These are phyloP conservation scores for Eucalyptus decipiens DNA, from an alignment of 345 rosid genomes.

Conservation along the genomic window DNA sequence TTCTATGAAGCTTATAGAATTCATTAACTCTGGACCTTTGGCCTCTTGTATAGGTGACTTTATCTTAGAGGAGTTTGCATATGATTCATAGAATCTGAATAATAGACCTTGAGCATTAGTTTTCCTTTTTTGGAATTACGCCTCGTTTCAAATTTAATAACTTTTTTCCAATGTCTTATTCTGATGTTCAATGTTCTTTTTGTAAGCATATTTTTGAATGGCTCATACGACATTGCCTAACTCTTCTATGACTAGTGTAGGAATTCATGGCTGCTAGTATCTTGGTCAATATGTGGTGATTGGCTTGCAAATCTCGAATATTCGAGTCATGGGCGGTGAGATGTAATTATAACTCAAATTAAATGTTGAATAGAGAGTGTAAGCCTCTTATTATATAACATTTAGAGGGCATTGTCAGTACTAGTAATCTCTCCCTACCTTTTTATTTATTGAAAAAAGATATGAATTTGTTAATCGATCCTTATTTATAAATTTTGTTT, in stretches of 20 bases:
- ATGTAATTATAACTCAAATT: not conserved
- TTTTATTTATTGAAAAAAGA: too few species aligned
- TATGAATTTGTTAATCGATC: not conserved
- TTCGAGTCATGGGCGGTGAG: accelerated
- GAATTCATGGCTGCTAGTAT: not conserved
- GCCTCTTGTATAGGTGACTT: not conserved
- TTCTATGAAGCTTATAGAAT: too few species aligned
- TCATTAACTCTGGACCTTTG: not conserved
- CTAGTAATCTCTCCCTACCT: too few species aligned
- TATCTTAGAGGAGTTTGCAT: not conserved
- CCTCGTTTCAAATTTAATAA: too few species aligned
- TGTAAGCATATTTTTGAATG: not conserved
- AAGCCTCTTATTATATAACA: too few species aligned
- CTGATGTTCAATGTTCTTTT: not conserved
- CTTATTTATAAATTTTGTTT: not conserved
- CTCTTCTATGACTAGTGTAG: not conserved
- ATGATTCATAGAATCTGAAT: too few species aligned
- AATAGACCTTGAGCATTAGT: not conserved
- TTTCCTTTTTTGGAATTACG: not conserved
- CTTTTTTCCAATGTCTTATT: not conserved
- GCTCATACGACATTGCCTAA: too few species aligned
- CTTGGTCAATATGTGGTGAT: accelerated
- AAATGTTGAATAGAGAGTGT: too few species aligned
- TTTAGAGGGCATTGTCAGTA: too few species aligned
- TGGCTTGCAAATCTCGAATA: not conserved